A percentile compares a stretch with the other conserved stretches of the same genome.
phyloP scores from a whole-genome alignment of 305 asterid genomes.

The Caryopteris hybrid region DNA sequence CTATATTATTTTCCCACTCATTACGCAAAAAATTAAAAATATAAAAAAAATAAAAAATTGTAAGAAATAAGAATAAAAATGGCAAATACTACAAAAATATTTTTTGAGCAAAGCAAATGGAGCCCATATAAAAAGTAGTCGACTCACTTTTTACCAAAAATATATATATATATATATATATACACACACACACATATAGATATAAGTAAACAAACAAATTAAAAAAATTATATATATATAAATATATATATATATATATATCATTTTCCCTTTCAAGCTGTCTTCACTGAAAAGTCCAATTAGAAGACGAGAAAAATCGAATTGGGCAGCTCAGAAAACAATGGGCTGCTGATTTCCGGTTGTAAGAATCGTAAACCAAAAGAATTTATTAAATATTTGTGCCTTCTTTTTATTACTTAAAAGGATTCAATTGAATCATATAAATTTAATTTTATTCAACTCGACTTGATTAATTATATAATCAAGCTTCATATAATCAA shows the following conservation, averaged over 20 bases:
- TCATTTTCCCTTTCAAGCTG: constrained; percentile 12
- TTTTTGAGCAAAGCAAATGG: constrained; percentile 14
- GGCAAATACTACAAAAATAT: background rate
- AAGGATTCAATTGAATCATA: too few species aligned
- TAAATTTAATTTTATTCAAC: too few species aligned
- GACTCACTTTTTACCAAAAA: too few species aligned
- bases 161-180: too few species aligned
- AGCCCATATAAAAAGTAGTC: constrained; percentile 28
- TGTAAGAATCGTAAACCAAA: background rate
- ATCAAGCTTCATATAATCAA: too few species aligned
- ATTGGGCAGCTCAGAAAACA: constrained; percentile 23
- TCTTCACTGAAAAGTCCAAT: constrained; percentile 12
- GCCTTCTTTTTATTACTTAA: too few species aligned
- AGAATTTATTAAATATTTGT: too few species aligned
- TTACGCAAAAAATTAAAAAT: background rate
- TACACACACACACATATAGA: too few species aligned
- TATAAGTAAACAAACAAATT: too few species aligned
- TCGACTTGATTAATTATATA: too few species aligned
- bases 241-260: background rate
- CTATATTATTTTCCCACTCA: background rate
- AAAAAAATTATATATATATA: too few species aligned
- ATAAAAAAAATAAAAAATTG: too few species aligned
- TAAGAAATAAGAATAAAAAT: background rate
- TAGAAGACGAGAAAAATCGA: constrained; percentile 22
- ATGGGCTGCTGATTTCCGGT: constrained; percentile 20